phyloP scores from a whole-genome alignment of 306 rosid species.

The Canavalia gladiata region DNA sequence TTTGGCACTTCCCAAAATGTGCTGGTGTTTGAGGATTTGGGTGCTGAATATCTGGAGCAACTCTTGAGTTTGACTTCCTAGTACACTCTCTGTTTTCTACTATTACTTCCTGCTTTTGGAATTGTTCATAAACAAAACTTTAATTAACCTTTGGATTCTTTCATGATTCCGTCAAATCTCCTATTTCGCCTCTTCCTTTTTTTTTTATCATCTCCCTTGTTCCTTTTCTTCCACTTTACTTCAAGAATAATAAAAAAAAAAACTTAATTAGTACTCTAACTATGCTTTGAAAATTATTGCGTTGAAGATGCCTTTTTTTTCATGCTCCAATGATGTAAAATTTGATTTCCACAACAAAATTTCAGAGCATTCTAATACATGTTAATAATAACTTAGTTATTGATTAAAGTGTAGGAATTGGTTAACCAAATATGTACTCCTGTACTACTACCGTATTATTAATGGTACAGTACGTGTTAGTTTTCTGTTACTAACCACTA shows the following conservation, averaged over 20 bases:
- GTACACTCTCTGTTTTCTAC: background rate
- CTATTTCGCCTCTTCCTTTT: background rate
- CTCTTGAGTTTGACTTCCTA: constrained; percentile 58
- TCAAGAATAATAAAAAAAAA: too few species aligned
- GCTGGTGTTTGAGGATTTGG: constrained; percentile 72
- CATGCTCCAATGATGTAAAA: too few species aligned
- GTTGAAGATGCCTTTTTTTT: too few species aligned
- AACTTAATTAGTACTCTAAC: too few species aligned
- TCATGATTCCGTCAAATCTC: background rate
- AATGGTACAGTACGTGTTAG: too few species aligned
- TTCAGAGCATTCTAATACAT: background rate
- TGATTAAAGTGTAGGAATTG: background rate
- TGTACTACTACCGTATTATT: background rate
- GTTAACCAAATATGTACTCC: background rate
- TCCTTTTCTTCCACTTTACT: too few species aligned
- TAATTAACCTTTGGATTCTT: background rate
- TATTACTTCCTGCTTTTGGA: background rate
- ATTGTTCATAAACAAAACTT: background rate
- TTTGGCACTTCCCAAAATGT: constrained; percentile 8
- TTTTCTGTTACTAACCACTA: too few species aligned
- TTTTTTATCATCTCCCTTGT: too few species aligned
- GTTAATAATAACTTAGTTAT: background rate
- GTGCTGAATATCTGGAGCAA: constrained; percentile 76
- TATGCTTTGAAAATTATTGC: too few species aligned
- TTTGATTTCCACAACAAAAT: background rate